phyloP scores from a whole-genome alignment of 2,329 filamentous ascomycete species.

The Cercospora sp. region DNA sequence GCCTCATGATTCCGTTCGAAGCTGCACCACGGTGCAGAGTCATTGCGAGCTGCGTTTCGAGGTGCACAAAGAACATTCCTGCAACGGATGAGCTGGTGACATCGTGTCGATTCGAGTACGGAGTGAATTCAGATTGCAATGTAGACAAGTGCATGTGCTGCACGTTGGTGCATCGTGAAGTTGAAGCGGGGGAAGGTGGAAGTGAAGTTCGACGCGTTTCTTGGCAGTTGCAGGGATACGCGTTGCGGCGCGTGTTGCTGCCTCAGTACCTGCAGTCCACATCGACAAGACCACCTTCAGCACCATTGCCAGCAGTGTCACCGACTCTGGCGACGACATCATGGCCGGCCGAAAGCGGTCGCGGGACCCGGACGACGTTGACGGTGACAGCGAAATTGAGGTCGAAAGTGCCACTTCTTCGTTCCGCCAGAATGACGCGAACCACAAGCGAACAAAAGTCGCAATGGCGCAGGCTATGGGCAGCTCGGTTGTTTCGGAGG shows the following conservation, averaged over 20 bases:
- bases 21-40: not conserved
- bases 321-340: not conserved
- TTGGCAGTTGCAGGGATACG: not conserved
- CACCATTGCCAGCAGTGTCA: slow-evolving; percentile 8
- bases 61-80: not conserved
- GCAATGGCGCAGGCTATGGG: slow-evolving; percentile 33
- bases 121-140: not conserved
- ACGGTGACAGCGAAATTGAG: slow-evolving; percentile 28
- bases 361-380: slow-evolving; percentile 26
- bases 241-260: slow-evolving; percentile 5
- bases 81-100: not conserved
- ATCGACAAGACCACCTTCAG: not conserved
- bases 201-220: slow-evolving; percentile 1
- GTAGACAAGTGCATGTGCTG: not conserved
- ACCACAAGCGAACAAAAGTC: slow-evolving; percentile 34
- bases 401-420: slow-evolving; percentile 35
- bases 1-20: not conserved
- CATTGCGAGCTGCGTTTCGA: not conserved
- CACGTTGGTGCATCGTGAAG: not conserved
- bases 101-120: not conserved
- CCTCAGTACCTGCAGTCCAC: not conserved
- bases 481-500: slow-evolving; percentile 34
- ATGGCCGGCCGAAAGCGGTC: slow-evolving; percentile 33
- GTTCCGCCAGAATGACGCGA: slow-evolving; percentile 29
- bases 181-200: not conserved